Evolutionary conservation across 2,329 filamentous ascomycete genomes (phyloP), one percentile per base, ranked within the genome.

Genomic region (Chaetothyriales sp.): DNA sequence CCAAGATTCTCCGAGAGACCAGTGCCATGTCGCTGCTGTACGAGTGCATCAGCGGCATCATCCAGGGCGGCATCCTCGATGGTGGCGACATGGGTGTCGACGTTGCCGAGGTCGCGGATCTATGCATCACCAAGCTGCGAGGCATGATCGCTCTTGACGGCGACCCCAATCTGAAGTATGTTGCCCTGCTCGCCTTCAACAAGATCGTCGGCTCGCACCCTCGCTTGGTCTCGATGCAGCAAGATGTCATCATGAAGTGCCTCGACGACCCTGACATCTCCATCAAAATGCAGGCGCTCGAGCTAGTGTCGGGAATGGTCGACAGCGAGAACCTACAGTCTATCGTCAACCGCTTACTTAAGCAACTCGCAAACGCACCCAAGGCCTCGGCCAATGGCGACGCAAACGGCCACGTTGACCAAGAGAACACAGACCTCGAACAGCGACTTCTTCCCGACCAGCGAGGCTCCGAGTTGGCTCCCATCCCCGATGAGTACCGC

Each of bases 1-100:
- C 89, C 0, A 88, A 86, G 59, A 84, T 98, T 47, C 97, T 98
- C 58, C 84, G 87, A 61, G 95, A 89, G 0, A 98, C 92, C 0
- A 85, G 86, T 4, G 92, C 92, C 25, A 97, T 97, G 92, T 97
- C 92, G n/a, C 70, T 98, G 25, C 72, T 97, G 5, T 98, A 98
- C 62, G 92, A 98, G 69, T 98, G 92, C 65, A 95, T 98, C 69
- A 95, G 94, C 66, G 92, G 92, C 20, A 94, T 98, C 56, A 95
- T 98, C 54, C 89, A 95, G 66, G 92, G 92, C 25, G 92, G 92
- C 0, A 95, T 98, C 52, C 73, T 98, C 48, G 86, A 88, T 29
- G 86, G 83, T 45, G 81, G 83, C 25, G 87, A 89, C 58, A 86
- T 87, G 50, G 80, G 82, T 18, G 77, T 82, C 33, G 89, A 90